Conservation (phyloP, 257 asterid genomes). For the Gynochthodes officinalis region DNA sequence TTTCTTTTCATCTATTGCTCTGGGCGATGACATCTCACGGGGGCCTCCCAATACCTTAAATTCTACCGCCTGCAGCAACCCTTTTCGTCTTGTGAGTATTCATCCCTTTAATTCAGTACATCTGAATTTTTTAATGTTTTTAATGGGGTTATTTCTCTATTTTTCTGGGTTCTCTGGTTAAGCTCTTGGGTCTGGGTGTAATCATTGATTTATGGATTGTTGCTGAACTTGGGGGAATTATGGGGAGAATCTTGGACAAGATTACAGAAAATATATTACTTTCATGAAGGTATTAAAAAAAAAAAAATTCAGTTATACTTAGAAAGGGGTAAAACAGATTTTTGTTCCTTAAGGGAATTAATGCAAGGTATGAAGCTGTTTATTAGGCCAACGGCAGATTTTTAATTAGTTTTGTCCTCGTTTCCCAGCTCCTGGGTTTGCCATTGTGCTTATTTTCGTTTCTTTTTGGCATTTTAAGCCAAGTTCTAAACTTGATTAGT, state of each 20-base stretch:
- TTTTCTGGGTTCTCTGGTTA: not conserved
- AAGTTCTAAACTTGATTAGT: not conserved
- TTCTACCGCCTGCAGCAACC: constrained; percentile 26
- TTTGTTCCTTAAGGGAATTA: not conserved
- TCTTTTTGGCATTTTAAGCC: not conserved
- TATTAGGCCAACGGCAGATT: not conserved
- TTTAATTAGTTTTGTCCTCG: not conserved
- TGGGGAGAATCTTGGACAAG: not conserved
- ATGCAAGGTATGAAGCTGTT: not conserved
- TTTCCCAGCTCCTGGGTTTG: not conserved
- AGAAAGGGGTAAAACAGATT: not conserved
- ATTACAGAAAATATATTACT: not conserved
- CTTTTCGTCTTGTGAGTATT: constrained; percentile 23
- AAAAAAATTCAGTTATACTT: not conserved
- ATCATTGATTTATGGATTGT: not conserved
- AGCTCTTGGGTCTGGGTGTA: not conserved
- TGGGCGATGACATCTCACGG: constrained; percentile 15
- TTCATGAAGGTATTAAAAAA: not conserved
- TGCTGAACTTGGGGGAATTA: not conserved
- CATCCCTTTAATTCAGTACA: not conserved
- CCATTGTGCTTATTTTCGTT: not conserved
- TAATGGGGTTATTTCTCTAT: not conserved
- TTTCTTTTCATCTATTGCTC: constrained; percentile 9
- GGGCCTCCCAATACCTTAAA: constrained; percentile 16
- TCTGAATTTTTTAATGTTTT: not conserved